Percentiles rank a stretch among this genome's conserved stretches.
Conservation (phyloP, 805 yeast genomes). For the Yamadazyma akitaensis region DNA sequence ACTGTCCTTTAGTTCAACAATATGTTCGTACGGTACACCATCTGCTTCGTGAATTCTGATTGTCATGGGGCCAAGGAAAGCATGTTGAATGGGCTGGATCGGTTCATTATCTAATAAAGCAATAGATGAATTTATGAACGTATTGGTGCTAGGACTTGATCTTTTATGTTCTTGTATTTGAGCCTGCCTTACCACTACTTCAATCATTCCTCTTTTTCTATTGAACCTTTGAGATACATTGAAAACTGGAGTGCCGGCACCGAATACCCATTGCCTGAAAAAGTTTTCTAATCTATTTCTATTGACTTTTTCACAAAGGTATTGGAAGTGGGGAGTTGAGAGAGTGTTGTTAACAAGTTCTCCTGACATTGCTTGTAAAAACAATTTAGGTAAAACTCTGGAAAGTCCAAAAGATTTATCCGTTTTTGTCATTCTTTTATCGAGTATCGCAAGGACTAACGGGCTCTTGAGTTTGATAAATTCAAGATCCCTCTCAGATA, state of each 20-base stretch:
- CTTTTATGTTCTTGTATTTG: constrained; percentile 60
- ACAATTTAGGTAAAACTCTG: constrained; percentile 86
- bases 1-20: constrained; percentile 83
- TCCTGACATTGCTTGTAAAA: constrained; percentile 93
- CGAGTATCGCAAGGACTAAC: constrained; percentile 76
- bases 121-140: constrained; percentile 46
- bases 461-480: constrained; percentile 83
- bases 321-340: constrained; percentile 81
- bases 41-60: constrained; percentile 96
- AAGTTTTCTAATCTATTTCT: constrained; percentile 78
- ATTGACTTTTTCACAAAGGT: constrained; percentile 92
- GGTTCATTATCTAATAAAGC: constrained; percentile 42
- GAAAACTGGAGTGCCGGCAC: constrained; percentile 85
- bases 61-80: constrained; percentile 93
- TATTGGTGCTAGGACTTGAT: constrained; percentile 10
- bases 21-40: constrained; percentile 98
- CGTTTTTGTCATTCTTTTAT: constrained; percentile 91
- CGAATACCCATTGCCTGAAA: constrained; percentile 91
- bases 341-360: constrained; percentile 76
- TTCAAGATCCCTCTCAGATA: constrained; percentile 55
- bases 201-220: constrained; percentile 89
- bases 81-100: constrained; percentile 35
- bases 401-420: constrained; percentile 91
- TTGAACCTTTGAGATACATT: constrained; percentile 89
- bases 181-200: constrained; percentile 89